Evolutionary conservation across 768 basidiomycete species (phyloP).

Genomic region (Lactifluus pinguis): DNA sequence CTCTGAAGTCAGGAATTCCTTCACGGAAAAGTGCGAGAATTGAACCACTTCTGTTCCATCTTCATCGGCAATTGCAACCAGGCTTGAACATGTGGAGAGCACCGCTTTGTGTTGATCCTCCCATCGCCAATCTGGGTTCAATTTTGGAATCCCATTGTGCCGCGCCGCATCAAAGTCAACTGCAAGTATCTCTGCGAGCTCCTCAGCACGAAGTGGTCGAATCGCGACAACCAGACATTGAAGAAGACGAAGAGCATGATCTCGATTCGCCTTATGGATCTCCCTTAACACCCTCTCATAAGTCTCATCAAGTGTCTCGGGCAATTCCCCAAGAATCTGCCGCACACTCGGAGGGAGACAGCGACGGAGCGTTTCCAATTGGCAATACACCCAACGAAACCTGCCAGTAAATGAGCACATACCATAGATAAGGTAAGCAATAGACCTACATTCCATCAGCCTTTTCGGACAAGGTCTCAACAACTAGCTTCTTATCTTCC

Average conservation of each 20-base stretch:
- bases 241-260: neutral
- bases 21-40: constrained; percentile 6
- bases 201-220: neutral
- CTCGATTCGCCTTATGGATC: neutral
- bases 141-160: neutral
- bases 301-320: neutral
- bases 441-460: constrained; percentile 3
- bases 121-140: neutral
- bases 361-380: neutral
- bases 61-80: neutral
- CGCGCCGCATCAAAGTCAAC: constrained; percentile 2
- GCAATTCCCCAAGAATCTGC: neutral
- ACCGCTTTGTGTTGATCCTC: neutral
- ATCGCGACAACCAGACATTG: neutral
- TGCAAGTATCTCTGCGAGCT: neutral
- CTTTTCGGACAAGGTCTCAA: neutral
- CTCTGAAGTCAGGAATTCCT: constrained; percentile 1
- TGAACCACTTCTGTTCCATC: neutral
- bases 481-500: neutral
- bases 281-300: neutral
- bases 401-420: neutral
- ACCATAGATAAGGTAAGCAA: too few relatives aligned
- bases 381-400: neutral
- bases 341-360: neutral
- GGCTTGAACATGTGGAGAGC: constrained; percentile 5